Percentiles rank a stretch among this genome's conserved stretches.
These are phyloP conservation scores for Urostyla sp. DNA, from an alignment of 73 alveolate genomes.

Conservation along the genomic window DNA sequence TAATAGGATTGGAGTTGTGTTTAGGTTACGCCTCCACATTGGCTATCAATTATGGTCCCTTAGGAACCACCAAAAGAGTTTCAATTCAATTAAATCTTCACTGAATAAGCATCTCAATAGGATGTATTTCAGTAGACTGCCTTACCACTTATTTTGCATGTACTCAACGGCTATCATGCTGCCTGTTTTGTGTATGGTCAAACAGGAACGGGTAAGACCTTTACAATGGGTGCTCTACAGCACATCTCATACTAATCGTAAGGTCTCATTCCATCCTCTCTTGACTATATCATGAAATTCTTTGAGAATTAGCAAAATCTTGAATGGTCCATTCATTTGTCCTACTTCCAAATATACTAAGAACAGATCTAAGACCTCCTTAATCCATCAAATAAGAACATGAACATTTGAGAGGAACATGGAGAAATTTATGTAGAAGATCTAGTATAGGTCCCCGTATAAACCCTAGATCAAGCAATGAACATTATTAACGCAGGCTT, in stretches of 20 bases:
- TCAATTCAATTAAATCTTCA: slow-evolving; percentile 75
- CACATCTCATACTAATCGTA: slow-evolving; percentile 28
- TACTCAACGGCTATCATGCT: slow-evolving; percentile 81
- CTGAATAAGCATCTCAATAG: slow-evolving; percentile 68
- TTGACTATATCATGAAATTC: slow-evolving; percentile 41
- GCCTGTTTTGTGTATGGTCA: slow-evolving; percentile 85
- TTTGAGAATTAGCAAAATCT: slow-evolving; percentile 14
- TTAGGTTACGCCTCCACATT: slow-evolving; percentile 30
- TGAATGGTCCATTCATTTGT: slow-evolving; percentile 47
- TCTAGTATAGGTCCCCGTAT: slow-evolving; percentile 69
- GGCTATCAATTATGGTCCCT: slow-evolving; percentile 6
- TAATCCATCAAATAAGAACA: slow-evolving; percentile 77
- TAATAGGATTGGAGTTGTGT: slow-evolving; percentile 20
- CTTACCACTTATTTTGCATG: slow-evolving; percentile 76
- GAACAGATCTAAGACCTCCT: slow-evolving; percentile 85
- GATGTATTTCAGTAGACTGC: slow-evolving; percentile 76
- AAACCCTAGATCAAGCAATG: slow-evolving; percentile 50
- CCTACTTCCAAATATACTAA: slow-evolving; percentile 80
- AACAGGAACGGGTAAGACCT: slow-evolving; percentile 91
- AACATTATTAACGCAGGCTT: slow-evolving; percentile 82
- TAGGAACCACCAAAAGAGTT: slow-evolving; percentile 33
- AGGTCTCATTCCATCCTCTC: slow-evolving; percentile 65
- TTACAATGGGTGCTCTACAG: slow-evolving; percentile 74
- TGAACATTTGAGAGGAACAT: slow-evolving; percentile 81
- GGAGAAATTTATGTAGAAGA: slow-evolving; percentile 87